Evolutionary conservation across 495 filamentous ascomycete genomes (phyloP).

Genomic region (Talaromyces thailandensis): DNA sequence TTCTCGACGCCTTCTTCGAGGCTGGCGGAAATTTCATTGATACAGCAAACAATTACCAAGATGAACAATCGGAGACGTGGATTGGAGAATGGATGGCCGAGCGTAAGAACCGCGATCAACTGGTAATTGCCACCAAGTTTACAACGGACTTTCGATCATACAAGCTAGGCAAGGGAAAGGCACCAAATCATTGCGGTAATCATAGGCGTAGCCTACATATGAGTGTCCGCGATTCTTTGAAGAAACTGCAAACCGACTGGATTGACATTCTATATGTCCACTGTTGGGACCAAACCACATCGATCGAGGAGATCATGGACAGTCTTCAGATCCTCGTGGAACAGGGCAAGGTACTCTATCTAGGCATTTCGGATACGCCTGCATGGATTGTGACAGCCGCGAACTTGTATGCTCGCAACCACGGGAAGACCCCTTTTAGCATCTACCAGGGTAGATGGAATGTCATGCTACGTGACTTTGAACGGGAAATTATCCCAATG

Average conservation of each 20-base stretch:
- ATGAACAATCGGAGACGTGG: slow-evolving; percentile 55
- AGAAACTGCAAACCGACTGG: no score
- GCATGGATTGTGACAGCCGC: slow-evolving; percentile 27
- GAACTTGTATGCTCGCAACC: slow-evolving; percentile 19
- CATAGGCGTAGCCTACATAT: no score
- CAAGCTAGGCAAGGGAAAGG: no score
- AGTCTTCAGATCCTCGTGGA: slow-evolving; percentile 27
- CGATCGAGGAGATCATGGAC: slow-evolving; percentile 35
- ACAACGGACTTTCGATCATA: no score
- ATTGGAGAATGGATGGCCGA: slow-evolving; percentile 61
- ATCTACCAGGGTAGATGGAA: slow-evolving; percentile 23
- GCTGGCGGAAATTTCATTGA: slow-evolving; percentile 66
- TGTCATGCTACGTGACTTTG: slow-evolving; percentile 15
- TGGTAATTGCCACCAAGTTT: slow-evolving; percentile 69
- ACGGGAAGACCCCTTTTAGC: slow-evolving; percentile 14
- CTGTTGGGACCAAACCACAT: slow-evolving; percentile 36
- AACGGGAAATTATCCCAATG: slow-evolving; percentile 28
- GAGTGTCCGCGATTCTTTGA: no score
- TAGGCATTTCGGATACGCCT: slow-evolving; percentile 32
- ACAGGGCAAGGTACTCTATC: slow-evolving; percentile 35
- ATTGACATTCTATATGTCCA: slow-evolving; percentile 25
- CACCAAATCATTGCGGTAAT: no score
- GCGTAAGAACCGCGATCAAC: slow-evolving; percentile 37
- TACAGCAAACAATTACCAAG: slow-evolving; percentile 57
- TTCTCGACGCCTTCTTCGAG: slow-evolving; percentile 54